Evolutionary conservation across 805 yeast species (phyloP).

Genomic region (Wickerhamiella vanderwaltii): DNA sequence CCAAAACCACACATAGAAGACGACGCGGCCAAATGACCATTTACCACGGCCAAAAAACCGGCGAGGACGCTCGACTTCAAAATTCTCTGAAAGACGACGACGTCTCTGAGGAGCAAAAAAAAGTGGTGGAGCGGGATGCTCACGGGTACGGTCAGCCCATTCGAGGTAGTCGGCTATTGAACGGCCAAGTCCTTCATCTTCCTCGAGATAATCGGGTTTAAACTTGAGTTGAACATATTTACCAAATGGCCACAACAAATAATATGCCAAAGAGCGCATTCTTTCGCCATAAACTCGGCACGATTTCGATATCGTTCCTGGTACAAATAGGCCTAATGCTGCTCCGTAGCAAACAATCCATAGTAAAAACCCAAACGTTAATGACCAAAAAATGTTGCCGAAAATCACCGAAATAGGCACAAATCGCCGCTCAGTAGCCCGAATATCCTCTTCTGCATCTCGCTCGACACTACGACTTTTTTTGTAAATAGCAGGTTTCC

Average conservation of each 20-base stretch:
- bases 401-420: constrained; percentile 51
- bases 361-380: constrained; percentile 57
- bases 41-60: constrained; percentile 83
- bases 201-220: constrained; percentile 70
- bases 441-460: constrained; percentile 81
- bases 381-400: constrained; percentile 63
- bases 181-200: constrained; percentile 83
- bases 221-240: constrained; percentile 65
- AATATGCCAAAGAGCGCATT: constrained; percentile 51
- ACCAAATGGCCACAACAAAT: constrained; percentile 66
- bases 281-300: constrained; percentile 52
- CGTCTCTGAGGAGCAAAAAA: constrained; percentile 46
- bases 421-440: constrained; percentile 28
- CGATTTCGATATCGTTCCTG: constrained; percentile 31
- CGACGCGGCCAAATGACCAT: constrained; percentile 75
- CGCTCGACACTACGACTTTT: constrained; percentile 83
- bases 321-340: constrained; percentile 26
- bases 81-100: constrained; percentile 18
- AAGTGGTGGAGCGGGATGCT: background rate
- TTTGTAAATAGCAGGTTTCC: constrained; percentile 97
- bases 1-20: constrained; percentile 64
- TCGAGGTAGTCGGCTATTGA: constrained; percentile 70
- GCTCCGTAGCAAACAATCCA: constrained; percentile 41
- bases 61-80: constrained; percentile 16
- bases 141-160: constrained; percentile 64